Evolutionary conservation across 768 basidiomycete genomes (phyloP).

Genomic region (Suillus brevipes): DNA sequence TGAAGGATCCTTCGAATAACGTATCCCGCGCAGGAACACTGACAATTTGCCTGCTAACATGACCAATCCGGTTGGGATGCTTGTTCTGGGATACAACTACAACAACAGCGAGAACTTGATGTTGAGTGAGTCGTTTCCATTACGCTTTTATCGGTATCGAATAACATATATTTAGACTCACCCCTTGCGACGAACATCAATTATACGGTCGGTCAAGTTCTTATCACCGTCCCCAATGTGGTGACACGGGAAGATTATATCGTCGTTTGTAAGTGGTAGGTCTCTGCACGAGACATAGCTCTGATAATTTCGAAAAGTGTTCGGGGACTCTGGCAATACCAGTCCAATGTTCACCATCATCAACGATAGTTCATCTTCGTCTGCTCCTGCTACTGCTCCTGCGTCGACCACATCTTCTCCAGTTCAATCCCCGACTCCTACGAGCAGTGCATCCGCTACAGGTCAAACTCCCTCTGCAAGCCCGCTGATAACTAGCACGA

Average conservation of each 20-base stretch:
- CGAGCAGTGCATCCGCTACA: conserved; percentile 7
- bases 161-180: conserved; percentile 21
- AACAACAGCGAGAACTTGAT: conserved; percentile 34
- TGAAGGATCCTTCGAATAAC: conserved; percentile 43
- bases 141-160: conserved; percentile 15
- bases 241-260: conserved; percentile 34
- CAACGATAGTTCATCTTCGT: conserved; percentile 55
- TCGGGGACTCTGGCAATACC: conserved; percentile 43
- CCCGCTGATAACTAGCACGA: too few relatives aligned
- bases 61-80: conserved; percentile 31
- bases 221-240: conserved; percentile 38
- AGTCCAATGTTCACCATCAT: conserved; percentile 43
- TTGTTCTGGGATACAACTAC: conserved; percentile 27
- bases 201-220: conserved; percentile 32
- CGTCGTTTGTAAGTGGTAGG: conserved; percentile 35
- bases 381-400: conserved; percentile 25
- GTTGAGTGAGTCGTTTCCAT: conserved; percentile 21
- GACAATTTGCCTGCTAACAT: conserved; percentile 28
- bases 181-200: conserved; percentile 37
- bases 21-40: conserved; percentile 31
- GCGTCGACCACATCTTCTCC: conserved; percentile 13
- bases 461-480: not conserved
- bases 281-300: conserved; percentile 1
- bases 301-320: conserved; percentile 23
- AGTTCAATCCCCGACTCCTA: not conserved